Evolutionary conservation across 2,329 filamentous ascomycete species (phyloP).

Genomic region (Alternaria arbusti): DNA sequence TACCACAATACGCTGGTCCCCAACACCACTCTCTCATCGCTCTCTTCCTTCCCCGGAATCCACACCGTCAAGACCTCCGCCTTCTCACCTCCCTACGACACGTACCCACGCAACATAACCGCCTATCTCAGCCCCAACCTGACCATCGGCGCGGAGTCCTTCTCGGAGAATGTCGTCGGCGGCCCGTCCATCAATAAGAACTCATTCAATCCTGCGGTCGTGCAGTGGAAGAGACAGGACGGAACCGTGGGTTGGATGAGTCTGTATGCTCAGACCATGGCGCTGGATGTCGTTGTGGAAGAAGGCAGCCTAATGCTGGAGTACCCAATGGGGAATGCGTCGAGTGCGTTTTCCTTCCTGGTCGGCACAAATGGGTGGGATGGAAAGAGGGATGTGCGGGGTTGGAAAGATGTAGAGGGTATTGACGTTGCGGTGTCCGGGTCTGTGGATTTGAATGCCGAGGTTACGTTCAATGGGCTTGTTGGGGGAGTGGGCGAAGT

Average conservation of each 20-base stretch:
- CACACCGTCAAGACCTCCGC: constrained; percentile 61
- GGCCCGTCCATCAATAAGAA: constrained; percentile 59
- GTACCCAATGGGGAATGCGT: constrained; percentile 60
- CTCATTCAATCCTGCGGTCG: constrained; percentile 65
- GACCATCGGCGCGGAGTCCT: constrained; percentile 67
- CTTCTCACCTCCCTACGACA: constrained; percentile 66
- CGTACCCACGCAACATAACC: constrained; percentile 63
- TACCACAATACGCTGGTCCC: constrained; percentile 59
- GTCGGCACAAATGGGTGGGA: constrained; percentile 54
- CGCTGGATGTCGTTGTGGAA: constrained; percentile 28
- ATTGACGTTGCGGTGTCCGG: constrained; percentile 55
- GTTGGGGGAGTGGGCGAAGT: constrained; percentile 45
- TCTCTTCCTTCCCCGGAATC: constrained; percentile 60
- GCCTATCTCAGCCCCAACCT: constrained; percentile 64
- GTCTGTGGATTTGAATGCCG: constrained; percentile 51
- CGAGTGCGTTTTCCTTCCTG: constrained; percentile 59
- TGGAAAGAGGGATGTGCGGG: constrained; percentile 52
- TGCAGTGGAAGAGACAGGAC: constrained; percentile 60
- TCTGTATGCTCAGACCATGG: constrained; percentile 35
- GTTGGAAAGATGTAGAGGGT: constrained; percentile 59
- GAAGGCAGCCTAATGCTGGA: constrained; percentile 55
- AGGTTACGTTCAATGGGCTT: constrained; percentile 54
- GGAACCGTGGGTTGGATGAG: constrained; percentile 39
- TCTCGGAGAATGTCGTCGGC: constrained; percentile 62
- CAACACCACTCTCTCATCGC: constrained; percentile 42